Percentiles rank a stretch among this genome's conserved stretches.
These are phyloP conservation scores for Scalesia atractyloides DNA, from an alignment of 129 eudicot species.

Conservation along the genomic window DNA sequence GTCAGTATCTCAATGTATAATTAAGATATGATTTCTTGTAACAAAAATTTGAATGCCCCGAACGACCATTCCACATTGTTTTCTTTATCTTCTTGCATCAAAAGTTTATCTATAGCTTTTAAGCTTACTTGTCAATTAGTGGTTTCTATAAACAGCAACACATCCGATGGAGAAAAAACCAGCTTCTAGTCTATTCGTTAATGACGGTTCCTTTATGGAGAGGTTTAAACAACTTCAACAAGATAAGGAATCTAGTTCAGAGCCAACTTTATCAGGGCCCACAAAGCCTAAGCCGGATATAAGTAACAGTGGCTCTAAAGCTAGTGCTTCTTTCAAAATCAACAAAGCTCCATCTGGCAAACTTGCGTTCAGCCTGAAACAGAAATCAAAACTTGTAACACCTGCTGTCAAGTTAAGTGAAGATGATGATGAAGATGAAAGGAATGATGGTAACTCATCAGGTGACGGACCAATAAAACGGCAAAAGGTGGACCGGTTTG, in stretches of 20 bases:
- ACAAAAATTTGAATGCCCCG: background rate
- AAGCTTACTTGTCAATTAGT: slow-evolving; percentile 80
- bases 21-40: background rate
- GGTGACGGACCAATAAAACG: slow-evolving; percentile 62
- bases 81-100: background rate
- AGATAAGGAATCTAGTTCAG: slow-evolving; percentile 47
- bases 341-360: slow-evolving; percentile 62
- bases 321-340: slow-evolving; percentile 37
- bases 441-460: slow-evolving; percentile 45
- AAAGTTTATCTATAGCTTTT: slow-evolving; percentile 27
- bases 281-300: slow-evolving; percentile 54
- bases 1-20: background rate
- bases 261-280: slow-evolving; percentile 38
- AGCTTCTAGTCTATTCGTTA: slow-evolving; percentile 63
- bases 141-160: slow-evolving; percentile 49
- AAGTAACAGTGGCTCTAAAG: slow-evolving; percentile 35
- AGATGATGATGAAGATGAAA: slow-evolving; percentile 82
- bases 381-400: slow-evolving; percentile 81
- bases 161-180: slow-evolving; percentile 71
- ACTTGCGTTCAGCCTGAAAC: slow-evolving; percentile 96
- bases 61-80: slow-evolving; percentile 8
- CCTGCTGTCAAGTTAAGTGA: slow-evolving; percentile 89
- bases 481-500: slow-evolving; percentile 60
- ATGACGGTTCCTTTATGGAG: slow-evolving; percentile 98
- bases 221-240: slow-evolving; percentile 86